Evolutionary conservation across 139 green algal genomes (phyloP).

Genomic region (Chlorella sp.): DNA sequence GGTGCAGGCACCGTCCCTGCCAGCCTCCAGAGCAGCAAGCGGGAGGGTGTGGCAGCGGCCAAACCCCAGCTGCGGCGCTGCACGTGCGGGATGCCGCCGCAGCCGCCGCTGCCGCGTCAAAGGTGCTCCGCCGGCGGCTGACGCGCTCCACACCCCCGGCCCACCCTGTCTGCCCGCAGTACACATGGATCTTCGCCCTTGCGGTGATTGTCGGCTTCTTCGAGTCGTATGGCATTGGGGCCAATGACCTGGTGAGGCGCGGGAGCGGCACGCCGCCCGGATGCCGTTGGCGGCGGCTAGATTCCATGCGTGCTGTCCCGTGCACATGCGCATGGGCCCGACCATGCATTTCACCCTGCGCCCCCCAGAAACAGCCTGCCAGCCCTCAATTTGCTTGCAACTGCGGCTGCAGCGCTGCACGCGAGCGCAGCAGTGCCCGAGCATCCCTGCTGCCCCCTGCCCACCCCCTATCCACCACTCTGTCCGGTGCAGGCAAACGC

Average conservation of each 20-base stretch:
- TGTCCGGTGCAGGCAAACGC: conserved; percentile 9
- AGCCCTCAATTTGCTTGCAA: too few species aligned
- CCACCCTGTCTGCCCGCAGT: not conserved
- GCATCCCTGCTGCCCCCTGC: not conserved
- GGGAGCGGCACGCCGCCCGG: too few species aligned
- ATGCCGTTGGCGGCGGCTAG: too few species aligned
- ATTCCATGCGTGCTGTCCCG: too few species aligned
- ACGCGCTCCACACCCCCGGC: not conserved
- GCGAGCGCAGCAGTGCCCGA: not conserved
- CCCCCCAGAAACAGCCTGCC: too few species aligned
- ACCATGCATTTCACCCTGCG: too few species aligned
- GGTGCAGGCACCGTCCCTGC: not conserved
- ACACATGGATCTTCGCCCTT: conserved; percentile 30
- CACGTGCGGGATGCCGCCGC: not conserved
- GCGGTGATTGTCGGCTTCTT: conserved; percentile 19
- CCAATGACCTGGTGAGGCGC: conserved; percentile 26
- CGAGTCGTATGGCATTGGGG: conserved; percentile 29
- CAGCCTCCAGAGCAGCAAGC: too few species aligned
- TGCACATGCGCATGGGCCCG: too few species aligned
- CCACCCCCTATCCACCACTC: not conserved
- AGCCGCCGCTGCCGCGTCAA: not conserved
- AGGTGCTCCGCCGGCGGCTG: not conserved
- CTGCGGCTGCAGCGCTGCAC: too few species aligned
- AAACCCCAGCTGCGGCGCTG: not conserved
- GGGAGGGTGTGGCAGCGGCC: not conserved